A percentile compares a stretch with the other conserved stretches of the same genome.
Evolutionary conservation across 768 basidiomycete genomes (phyloP).

Genomic region (Suillus discolor): DNA sequence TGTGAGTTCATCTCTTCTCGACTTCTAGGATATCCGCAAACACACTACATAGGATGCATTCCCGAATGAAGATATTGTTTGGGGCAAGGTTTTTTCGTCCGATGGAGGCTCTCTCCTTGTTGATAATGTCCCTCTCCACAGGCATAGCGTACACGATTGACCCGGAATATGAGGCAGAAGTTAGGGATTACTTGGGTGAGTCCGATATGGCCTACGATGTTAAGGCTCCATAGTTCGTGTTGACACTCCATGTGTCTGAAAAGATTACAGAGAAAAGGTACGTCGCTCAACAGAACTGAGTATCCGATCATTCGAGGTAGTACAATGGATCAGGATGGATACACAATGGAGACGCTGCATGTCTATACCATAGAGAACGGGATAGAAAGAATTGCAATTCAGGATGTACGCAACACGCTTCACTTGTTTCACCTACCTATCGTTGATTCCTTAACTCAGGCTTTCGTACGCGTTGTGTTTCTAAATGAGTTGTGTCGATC

Average conservation of each 20-base stretch:
- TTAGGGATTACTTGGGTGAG: conserved; percentile 82
- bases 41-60: conserved; percentile 29
- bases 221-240: background rate
- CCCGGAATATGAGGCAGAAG: conserved; percentile 69
- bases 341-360: conserved; percentile 79
- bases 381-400: conserved; percentile 55
- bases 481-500: background rate
- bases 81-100: conserved; percentile 55
- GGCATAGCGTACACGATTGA: conserved; percentile 91
- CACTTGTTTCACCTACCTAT: background rate
- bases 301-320: background rate
- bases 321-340: conserved; percentile 70
- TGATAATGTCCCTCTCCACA: conserved; percentile 26
- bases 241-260: background rate
- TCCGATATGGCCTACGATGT: background rate
- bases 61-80: conserved; percentile 41
- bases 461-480: conserved; percentile 45
- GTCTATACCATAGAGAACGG: conserved; percentile 61
- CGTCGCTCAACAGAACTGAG: background rate
- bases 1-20: conserved; percentile 35
- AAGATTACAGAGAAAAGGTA: conserved; percentile 88
- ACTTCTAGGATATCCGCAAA: background rate
- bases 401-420: conserved; percentile 42
- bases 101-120: background rate
- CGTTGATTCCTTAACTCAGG: conserved; percentile 36